A percentile compares a stretch with the other conserved stretches of the same genome.
Evolutionary conservation across 176 grass and related monocot genomes (phyloP).

Genomic region (Paspalum vaginatum): DNA sequence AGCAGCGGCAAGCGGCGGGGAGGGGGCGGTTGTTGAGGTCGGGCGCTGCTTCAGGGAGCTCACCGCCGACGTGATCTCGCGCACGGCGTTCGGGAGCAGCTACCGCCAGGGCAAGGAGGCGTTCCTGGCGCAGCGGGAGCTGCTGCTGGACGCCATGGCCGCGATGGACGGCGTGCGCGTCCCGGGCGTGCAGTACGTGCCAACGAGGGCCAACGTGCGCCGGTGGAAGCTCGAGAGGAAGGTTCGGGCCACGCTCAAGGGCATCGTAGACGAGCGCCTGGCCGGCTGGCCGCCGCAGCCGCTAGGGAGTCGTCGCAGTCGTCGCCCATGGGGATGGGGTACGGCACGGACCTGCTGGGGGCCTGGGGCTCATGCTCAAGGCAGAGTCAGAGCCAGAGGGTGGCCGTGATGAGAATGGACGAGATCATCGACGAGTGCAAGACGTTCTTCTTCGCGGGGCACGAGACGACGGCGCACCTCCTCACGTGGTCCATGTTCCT

Average conservation of each 20-base stretch:
- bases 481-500: slow-evolving; percentile 45
- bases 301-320: too few species aligned
- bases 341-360: slow-evolving; percentile 59
- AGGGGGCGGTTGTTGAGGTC: slow-evolving; percentile 27
- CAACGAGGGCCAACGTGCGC: too few species aligned
- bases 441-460: slow-evolving; percentile 53
- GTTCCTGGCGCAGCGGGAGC: slow-evolving; percentile 58
- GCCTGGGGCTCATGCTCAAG: slow-evolving; percentile 64
- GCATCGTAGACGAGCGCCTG: slow-evolving; percentile 38
- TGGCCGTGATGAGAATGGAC: slow-evolving; percentile 28
- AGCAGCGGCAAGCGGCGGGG: not conserved
- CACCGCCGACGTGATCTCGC: slow-evolving; percentile 69
- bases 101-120: slow-evolving; percentile 63
- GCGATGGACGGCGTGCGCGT: slow-evolving; percentile 15
- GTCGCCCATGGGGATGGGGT: slow-evolving; percentile 15
- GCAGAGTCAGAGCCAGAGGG: not conserved
- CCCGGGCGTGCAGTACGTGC: slow-evolving; percentile 26
- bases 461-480: slow-evolving; percentile 40
- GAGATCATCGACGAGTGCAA: slow-evolving; percentile 63
- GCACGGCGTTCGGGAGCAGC: slow-evolving; percentile 66
- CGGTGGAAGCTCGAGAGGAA: too few species aligned
- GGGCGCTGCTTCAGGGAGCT: slow-evolving; percentile 53
- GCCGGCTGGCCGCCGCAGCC: not conserved
- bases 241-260: slow-evolving; percentile 35
- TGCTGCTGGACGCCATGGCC: slow-evolving; percentile 45